phyloP scores from a whole-genome alignment of 225 moss, liverwort and hornwort species.

The Sphagnum contortum region DNA sequence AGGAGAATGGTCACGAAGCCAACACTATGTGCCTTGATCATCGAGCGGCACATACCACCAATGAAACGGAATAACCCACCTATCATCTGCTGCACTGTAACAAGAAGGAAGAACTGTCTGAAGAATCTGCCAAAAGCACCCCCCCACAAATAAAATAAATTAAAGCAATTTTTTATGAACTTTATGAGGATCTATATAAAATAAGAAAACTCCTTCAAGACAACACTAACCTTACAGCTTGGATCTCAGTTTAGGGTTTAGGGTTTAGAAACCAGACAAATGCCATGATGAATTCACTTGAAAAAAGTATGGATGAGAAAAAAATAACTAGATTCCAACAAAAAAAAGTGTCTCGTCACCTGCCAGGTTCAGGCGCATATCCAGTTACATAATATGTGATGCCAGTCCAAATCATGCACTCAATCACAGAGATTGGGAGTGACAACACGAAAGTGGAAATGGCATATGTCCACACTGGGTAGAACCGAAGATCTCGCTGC shows the following conservation, averaged over 20 bases:
- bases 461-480: conserved; percentile 53
- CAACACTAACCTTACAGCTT: no score
- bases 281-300: no score
- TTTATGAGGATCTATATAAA: no score
- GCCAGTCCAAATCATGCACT: conserved; percentile 28
- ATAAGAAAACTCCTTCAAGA: no score
- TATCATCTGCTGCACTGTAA: conserved; percentile 41
- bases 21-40: conserved; percentile 43
- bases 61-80: conserved; percentile 59
- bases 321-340: no score
- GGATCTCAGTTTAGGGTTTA: no score
- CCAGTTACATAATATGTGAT: conserved; percentile 51
- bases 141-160: no score
- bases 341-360: conserved; percentile 1
- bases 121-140: conserved; percentile 29
- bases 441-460: conserved; percentile 44
- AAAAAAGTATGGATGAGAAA: no score
- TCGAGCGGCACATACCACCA: conserved; percentile 54
- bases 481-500: conserved; percentile 61
- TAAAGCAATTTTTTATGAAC: no score
- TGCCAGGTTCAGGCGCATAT: conserved; percentile 27
- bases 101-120: conserved; percentile 30
- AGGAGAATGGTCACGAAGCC: conserved; percentile 49
- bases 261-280: no score
- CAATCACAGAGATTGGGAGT: conserved; percentile 53